Evolutionary conservation across 2,329 filamentous ascomycete species (phyloP), one percentile per base, ranked within the genome.

Genomic region (Periconia macrospinosa): DNA sequence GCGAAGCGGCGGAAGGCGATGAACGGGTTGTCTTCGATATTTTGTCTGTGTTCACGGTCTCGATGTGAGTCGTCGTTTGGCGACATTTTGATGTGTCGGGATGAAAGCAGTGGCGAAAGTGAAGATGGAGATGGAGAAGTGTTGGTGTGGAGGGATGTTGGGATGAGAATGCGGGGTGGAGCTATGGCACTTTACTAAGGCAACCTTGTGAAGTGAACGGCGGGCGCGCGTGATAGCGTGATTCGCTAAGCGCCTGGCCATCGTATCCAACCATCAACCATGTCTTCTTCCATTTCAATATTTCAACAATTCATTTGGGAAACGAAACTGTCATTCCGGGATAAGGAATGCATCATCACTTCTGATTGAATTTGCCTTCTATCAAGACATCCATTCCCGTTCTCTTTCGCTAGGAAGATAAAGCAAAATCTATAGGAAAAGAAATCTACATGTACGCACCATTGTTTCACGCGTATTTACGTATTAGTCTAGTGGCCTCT

Each of bases 1-100:
- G 83, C 81, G 66, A 83, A 85, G 57, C 80, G 81, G 60, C 84
- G 84, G 72, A 86, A 86, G 30, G 79, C 76, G 52, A 84, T 78
- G 69, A 86, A 86, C 1, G 83, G 82, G 55, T 85, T 85, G 52
- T 69, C 59, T 54, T 71, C 68, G 33, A 54, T 56, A 13, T 13
- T 37, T 37, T 37, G 33, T 27, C 23, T 27, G 33, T 57, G 59
- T 17, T 54, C 45, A 17, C 45, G 33, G 13, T 65, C 46, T 47
- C 60, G 60, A 37, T 58, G 56, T 7, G 60, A 18, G 30, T 63
- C 55, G 30, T 60, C 53, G 49, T 63, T 60, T 23, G 61, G 59
- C n/a, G 65, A 45, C 69, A 72, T 70, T 23, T 30, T 60, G 54
- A 18, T 46, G 46, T n/a, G 49, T 43, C 40, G 37, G 11, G 11